phyloP scores from a whole-genome alignment of 2,329 filamentous ascomycete species.

The Alternaria arbusti region DNA sequence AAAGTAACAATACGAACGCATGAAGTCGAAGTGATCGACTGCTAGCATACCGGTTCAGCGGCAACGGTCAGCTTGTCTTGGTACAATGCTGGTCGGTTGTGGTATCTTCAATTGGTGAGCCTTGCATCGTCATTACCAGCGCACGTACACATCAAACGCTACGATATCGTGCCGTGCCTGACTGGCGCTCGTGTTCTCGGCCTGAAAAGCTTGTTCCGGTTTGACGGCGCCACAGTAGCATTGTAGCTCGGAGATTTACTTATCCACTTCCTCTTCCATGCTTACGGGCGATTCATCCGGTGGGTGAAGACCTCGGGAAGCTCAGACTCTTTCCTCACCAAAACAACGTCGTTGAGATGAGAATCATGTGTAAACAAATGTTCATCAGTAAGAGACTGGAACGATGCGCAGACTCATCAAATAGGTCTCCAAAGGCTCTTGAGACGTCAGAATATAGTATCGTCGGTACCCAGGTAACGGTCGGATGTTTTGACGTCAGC shows the following conservation, averaged over 20 bases:
- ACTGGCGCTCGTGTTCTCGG: not conserved
- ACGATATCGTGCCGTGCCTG: not conserved
- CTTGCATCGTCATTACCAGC: not conserved
- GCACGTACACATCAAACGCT: not conserved
- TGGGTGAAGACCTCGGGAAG: not conserved
- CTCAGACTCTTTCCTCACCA: not conserved
- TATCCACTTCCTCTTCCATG: not conserved
- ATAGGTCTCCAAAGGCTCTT: not conserved
- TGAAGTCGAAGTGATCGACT: not conserved
- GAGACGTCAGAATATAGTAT: not conserved
- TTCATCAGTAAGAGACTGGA: not conserved
- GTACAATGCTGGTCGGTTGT: not conserved
- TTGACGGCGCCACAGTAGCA: not conserved
- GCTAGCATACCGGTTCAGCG: not conserved
- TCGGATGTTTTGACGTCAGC: not conserved
- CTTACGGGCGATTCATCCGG: not conserved
- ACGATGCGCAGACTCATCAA: not conserved
- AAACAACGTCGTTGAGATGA: not conserved
- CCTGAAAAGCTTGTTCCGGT: not conserved
- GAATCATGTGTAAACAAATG: not conserved
- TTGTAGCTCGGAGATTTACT: not conserved
- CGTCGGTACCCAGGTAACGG: not conserved
- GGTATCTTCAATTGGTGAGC: not conserved
- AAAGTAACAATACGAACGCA: not conserved
- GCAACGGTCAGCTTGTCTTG: not conserved